These are phyloP conservation scores for Talaromyces sp. DNA, from an alignment of 2,329 filamentous ascomycete genomes.

Conservation along the genomic window DNA sequence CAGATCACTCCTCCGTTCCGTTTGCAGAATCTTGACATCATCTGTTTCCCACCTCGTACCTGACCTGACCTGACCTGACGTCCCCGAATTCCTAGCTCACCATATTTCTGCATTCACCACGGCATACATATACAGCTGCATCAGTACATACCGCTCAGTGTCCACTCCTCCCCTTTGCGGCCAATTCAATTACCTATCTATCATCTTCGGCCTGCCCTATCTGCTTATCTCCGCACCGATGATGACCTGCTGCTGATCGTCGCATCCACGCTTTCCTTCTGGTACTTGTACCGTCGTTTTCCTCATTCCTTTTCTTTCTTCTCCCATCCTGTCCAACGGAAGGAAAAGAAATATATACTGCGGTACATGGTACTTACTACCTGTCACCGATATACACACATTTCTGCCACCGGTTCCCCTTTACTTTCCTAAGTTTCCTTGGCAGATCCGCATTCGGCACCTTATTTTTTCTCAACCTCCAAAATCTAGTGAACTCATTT, in stretches of 20 bases:
- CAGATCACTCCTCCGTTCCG: constrained; percentile 6
- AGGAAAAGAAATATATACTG: not conserved
- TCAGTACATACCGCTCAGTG: not conserved
- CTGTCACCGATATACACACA: not conserved
- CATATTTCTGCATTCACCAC: not conserved
- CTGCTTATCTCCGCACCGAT: not conserved
- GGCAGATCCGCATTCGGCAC: constrained; percentile 9
- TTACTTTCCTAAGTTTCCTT: constrained; percentile 3
- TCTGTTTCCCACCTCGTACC: not conserved
- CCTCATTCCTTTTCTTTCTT: not conserved
- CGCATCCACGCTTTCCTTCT: not conserved
- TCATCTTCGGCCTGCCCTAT: not conserved
- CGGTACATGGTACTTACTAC: not conserved
- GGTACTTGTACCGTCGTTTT: not conserved
- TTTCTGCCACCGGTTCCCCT: not conserved
- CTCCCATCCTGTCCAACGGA: not conserved
- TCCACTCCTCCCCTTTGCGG: not conserved
- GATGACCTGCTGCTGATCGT: not conserved
- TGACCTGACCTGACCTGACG: not conserved
- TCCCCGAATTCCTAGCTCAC: not conserved
- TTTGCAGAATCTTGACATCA: constrained; percentile 8
- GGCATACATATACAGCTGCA: not conserved
- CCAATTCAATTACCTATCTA: not conserved
- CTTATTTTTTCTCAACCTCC: constrained; percentile 2
- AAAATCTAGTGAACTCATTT: constrained; percentile 17